Conservation (phyloP, 495 filamentous ascomycete genomes). For the Halenospora varia region DNA sequence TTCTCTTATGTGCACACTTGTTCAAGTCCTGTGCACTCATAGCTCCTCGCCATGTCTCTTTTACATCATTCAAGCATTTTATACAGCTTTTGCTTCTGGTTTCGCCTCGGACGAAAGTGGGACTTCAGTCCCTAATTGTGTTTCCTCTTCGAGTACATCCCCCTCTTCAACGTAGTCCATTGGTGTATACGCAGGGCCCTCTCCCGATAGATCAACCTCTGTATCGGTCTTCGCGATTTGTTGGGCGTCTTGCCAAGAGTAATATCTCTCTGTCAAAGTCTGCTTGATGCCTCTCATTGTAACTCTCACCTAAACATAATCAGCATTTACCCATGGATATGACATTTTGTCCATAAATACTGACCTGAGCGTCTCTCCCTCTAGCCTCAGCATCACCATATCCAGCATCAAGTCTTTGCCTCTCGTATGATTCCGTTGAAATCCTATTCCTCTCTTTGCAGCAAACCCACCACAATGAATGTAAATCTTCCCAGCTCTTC, state of each 20-base stretch:
- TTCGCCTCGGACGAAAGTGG: conserved; percentile 8
- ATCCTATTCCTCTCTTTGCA: conserved; percentile 88
- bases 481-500: conserved; percentile 92
- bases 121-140: not conserved
- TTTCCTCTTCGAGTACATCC: conserved; percentile 7
- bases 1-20: not conserved
- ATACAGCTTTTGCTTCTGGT: conserved; percentile 10
- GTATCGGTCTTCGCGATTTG: conserved; percentile 63
- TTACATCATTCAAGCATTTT: conserved; percentile 1
- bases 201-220: conserved; percentile 54
- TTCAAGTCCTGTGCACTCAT: not conserved
- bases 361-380: conserved; percentile 58
- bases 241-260: conserved; percentile 83
- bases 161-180: conserved; percentile 16
- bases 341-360: conserved; percentile 21
- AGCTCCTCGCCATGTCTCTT: not conserved
- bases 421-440: conserved; percentile 68
- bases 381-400: conserved; percentile 64
- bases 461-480: conserved; percentile 92
- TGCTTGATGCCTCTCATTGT: conserved; percentile 82
- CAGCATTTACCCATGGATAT: not conserved
- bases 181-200: conserved; percentile 40
- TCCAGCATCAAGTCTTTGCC: conserved; percentile 55
- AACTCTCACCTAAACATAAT: conserved; percentile 49
- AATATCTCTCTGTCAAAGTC: conserved; percentile 79